Base-by-base conservation (phyloP, 768 basidiomycete genomes). In the Udeniomyces megalosporus region DNA sequence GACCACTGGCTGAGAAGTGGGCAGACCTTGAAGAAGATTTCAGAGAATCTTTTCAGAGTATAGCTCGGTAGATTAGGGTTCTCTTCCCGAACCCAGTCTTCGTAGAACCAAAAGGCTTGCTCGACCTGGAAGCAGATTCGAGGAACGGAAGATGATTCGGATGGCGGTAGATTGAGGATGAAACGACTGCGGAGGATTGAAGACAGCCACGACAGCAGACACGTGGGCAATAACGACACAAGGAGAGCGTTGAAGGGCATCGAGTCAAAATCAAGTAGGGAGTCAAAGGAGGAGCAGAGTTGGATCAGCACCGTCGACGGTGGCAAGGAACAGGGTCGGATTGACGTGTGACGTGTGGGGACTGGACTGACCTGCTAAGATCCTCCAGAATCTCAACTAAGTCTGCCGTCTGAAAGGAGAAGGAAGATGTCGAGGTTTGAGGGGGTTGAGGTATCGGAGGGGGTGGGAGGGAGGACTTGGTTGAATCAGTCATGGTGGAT, bases 41-140 rank as follows among this genome's bases (percentile, higher is more conserved):
- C 84, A 32, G 90, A 93, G 75, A 99, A 99, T 69, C 82, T 84
- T 77, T 92, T 90, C 68, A 97, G 82, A 20, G 84, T 82, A 64
- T 90, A 78, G 0, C 90, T 86, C 0, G 90, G 93, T 47, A 96
- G 83, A 62, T 82, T 81, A 10, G 84, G 83, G 17, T 56, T 46
- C 61, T 90, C 86, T 72, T 92, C 90, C 47, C 95, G 86, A 66
- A 97, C 83, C 69, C 95, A 97, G 73, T 99, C 95, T 77, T 97
- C 95, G 70, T 99, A 99, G 74, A 88, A 99, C 93, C 93, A 99
- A 72, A 96, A 97, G 89, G 93, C 95, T 80, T 97, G 92, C 74
- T 99, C 95, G 65, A 97, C 88, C 75, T 97, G 93, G 76, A 97
- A 99, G 76, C 89, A 96, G 69, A 97, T 83, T 64, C 95, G 82